Evolutionary conservation across 805 yeast genomes (phyloP).

Genomic region (Yamadazyma philogaea): DNA sequence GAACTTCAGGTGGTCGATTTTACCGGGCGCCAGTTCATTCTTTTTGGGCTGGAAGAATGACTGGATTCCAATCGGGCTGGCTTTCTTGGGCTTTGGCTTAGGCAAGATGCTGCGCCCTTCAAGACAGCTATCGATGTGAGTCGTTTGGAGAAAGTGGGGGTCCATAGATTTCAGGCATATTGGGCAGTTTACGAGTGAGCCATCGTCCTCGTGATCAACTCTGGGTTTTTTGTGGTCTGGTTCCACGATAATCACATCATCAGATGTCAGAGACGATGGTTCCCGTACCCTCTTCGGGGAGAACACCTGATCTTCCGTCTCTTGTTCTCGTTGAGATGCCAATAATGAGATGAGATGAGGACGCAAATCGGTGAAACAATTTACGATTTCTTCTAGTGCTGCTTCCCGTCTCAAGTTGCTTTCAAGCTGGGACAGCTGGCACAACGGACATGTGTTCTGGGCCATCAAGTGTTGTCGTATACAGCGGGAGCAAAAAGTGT

Average conservation of each 20-base stretch:
- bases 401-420: conserved; percentile 65
- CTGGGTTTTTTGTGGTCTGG: conserved; percentile 9
- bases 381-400: conserved; percentile 67
- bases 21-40: background rate
- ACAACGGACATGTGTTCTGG: conserved; percentile 70
- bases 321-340: background rate
- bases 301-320: conserved; percentile 1
- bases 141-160: conserved; percentile 50
- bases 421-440: conserved; percentile 67
- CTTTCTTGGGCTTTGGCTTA: conserved; percentile 4
- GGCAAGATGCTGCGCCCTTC: conserved; percentile 23
- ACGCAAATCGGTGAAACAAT: conserved; percentile 44
- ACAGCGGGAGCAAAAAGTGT: conserved; percentile 86
- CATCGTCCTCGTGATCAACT: conserved; percentile 21
- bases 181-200: conserved; percentile 53
- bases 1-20: conserved; percentile 22
- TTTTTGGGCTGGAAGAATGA: conserved; percentile 26
- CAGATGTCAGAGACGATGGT: conserved; percentile 1
- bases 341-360: conserved; percentile 12
- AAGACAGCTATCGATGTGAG: conserved; percentile 64
- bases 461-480: conserved; percentile 66
- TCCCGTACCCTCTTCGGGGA: conserved; percentile 1
- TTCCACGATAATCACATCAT: conserved; percentile 2
- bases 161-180: conserved; percentile 58
- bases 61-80: conserved; percentile 19